Evolutionary conservation across 176 grass and related monocot genomes (phyloP).

Genomic region (Zoysia japonica): DNA sequence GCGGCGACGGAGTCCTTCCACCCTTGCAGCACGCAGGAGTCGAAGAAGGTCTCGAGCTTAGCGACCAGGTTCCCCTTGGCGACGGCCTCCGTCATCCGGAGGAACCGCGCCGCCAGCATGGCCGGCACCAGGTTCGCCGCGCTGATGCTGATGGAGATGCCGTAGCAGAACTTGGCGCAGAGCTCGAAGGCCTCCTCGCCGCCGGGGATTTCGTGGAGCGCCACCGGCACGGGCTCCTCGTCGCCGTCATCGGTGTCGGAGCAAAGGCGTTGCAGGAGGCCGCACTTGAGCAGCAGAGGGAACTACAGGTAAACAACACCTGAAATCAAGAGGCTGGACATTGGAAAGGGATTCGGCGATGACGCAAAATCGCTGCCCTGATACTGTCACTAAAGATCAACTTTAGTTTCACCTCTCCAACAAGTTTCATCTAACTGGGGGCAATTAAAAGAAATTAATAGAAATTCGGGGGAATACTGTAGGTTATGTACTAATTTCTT

Average conservation of each 20-base stretch:
- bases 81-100: conserved; percentile 82
- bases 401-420: too few species aligned
- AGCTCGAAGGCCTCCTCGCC: conserved; percentile 83
- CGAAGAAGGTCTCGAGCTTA: conserved; percentile 85
- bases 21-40: conserved; percentile 72
- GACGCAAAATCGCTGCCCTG: conserved; percentile 26
- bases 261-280: conserved; percentile 77
- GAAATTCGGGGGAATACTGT: too few species aligned
- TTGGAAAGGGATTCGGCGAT: conserved; percentile 28
- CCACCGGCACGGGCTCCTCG: conserved; percentile 53
- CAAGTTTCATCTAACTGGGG: too few species aligned
- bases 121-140: conserved; percentile 69
- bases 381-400: not conserved
- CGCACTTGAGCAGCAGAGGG: conserved; percentile 94
- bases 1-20: conserved; percentile 76
- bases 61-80: conserved; percentile 72
- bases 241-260: conserved; percentile 51
- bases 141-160: conserved; percentile 80
- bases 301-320: conserved; percentile 95
- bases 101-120: conserved; percentile 67
- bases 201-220: conserved; percentile 78
- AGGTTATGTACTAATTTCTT: too few species aligned
- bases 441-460: too few species aligned
- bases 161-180: conserved; percentile 96
- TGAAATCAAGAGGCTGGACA: conserved; percentile 84